Percentiles rank a stretch among this genome's conserved stretches.
phyloP scores from a whole-genome alignment of 148 eudicot species.

The Vaccinium myrtillus region DNA sequence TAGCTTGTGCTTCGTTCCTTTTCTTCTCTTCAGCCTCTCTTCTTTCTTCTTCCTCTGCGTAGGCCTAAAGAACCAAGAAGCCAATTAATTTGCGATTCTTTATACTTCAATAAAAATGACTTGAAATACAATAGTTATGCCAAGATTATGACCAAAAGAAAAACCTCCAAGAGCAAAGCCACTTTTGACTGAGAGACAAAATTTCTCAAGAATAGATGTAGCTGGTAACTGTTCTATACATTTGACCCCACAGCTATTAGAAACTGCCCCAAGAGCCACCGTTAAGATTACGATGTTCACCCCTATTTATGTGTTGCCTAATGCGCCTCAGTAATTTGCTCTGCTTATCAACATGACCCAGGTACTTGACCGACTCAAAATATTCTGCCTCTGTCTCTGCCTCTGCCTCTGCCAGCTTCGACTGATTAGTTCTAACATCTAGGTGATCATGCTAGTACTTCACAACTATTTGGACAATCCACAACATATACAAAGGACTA shows the following conservation, averaged over 20 bases:
- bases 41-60: constrained; percentile 78
- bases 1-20: constrained; percentile 63
- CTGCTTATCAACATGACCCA: neutral
- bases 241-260: neutral
- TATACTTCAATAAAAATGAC: neutral
- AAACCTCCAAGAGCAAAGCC: neutral
- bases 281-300: neutral
- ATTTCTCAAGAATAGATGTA: neutral
- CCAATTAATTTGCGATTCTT: neutral
- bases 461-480: neutral
- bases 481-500: neutral
- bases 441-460: neutral
- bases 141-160: neutral
- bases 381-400: neutral
- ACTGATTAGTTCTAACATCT: neutral
- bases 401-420: neutral
- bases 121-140: neutral
- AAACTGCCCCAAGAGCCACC: neutral
- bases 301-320: neutral
- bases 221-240: neutral
- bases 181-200: neutral
- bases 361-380: neutral
- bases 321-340: neutral
- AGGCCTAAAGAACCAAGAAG: constrained; percentile 54
- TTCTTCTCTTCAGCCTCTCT: constrained; percentile 74